These are phyloP conservation scores for Striga hermonthica DNA, from an alignment of 305 asterid genomes.

Conservation along the genomic window DNA sequence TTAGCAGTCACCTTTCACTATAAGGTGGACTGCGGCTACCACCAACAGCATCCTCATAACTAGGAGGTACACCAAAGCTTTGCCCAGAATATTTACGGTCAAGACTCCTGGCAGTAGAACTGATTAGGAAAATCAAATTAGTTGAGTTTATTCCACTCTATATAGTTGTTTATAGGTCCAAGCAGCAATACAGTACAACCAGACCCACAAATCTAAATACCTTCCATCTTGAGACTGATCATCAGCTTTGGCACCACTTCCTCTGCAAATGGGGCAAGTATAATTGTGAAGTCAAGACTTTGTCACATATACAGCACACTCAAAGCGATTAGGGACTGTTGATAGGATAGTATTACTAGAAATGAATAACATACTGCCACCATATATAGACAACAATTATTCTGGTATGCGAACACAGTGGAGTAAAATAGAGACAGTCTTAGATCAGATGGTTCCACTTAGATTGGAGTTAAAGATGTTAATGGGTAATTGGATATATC, in stretches of 20 bases:
- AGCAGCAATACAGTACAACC: slow-evolving; percentile 14
- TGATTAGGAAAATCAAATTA: slow-evolving; percentile 31
- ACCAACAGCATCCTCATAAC: slow-evolving; percentile 76
- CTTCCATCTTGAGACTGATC: slow-evolving; percentile 85
- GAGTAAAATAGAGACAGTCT: slow-evolving; percentile 9
- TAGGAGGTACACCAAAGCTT: slow-evolving; percentile 70
- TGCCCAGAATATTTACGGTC: slow-evolving; percentile 65
- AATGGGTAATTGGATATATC: not conserved
- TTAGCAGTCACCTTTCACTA: slow-evolving; percentile 54
- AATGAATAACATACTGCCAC: not conserved
- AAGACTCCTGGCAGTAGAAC: slow-evolving; percentile 43
- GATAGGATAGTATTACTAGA: too few species aligned
- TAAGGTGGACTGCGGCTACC: slow-evolving; percentile 65
- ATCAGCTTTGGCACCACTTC: slow-evolving; percentile 64
- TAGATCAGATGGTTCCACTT: slow-evolving; percentile 9
- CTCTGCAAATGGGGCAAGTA: slow-evolving; percentile 44
- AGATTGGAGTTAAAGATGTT: not conserved
- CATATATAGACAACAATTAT: slow-evolving; percentile 13
- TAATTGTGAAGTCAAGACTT: not conserved
- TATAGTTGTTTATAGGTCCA: slow-evolving; percentile 21
- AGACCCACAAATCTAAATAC: slow-evolving; percentile 35
- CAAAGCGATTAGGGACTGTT: not conserved
- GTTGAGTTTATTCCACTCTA: slow-evolving; percentile 17
- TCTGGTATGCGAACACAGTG: not conserved
- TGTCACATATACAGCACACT: slow-evolving; percentile 24